Evolutionary conservation across 2,329 filamentous ascomycete genomes (phyloP).

Genomic region (Fusarium burgessii): DNA sequence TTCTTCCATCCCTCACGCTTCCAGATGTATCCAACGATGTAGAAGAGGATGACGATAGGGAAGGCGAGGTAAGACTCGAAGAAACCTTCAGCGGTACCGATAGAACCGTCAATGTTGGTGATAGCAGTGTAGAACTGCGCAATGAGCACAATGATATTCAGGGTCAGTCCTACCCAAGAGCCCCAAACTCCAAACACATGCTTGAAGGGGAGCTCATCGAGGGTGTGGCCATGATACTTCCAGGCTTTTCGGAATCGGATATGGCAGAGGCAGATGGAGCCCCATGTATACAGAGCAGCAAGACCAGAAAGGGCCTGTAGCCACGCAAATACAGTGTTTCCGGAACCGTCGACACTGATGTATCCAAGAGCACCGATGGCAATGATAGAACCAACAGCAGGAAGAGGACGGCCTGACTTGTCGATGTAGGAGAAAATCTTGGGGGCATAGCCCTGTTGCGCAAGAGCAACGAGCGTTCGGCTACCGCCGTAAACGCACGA

Average conservation of each 20-base stretch:
- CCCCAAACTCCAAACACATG: constrained; percentile 71
- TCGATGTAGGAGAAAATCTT: constrained; percentile 69
- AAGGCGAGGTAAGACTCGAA: constrained; percentile 67
- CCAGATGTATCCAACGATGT: constrained; percentile 69
- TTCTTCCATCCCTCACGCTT: constrained; percentile 71
- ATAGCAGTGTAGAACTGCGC: constrained; percentile 67
- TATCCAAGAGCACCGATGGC: constrained; percentile 65
- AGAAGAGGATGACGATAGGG: constrained; percentile 67
- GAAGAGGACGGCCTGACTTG: constrained; percentile 66
- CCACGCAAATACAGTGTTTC: constrained; percentile 71
- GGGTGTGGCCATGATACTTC: constrained; percentile 69
- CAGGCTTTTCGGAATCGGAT: constrained; percentile 77
- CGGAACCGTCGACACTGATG: constrained; percentile 58
- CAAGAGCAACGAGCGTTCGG: constrained; percentile 69
- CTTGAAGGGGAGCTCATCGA: constrained; percentile 75
- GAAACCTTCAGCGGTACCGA: constrained; percentile 56
- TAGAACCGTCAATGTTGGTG: constrained; percentile 49
- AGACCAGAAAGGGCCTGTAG: constrained; percentile 74
- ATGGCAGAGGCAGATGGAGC: constrained; percentile 74
- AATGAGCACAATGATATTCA: constrained; percentile 68
- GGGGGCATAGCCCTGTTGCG: constrained; percentile 70
- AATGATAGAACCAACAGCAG: constrained; percentile 61
- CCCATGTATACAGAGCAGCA: constrained; percentile 76
- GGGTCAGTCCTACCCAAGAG: constrained; percentile 71
- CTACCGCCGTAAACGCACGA: constrained; percentile 70